Conservation (phyloP, 495 filamentous ascomycete genomes). For the Penicillium cosmopolitanum region DNA sequence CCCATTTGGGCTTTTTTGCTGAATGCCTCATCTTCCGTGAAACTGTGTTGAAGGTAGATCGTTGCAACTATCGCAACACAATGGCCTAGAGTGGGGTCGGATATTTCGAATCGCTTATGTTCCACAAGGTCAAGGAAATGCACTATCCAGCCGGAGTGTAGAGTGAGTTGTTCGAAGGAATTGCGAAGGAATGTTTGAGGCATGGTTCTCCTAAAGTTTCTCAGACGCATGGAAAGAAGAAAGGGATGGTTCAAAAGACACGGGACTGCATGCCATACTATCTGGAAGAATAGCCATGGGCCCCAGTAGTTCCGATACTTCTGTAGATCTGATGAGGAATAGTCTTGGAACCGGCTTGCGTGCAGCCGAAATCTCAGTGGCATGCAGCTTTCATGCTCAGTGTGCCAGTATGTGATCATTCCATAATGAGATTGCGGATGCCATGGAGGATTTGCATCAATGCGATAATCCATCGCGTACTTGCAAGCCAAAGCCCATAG, state of each 20-base stretch:
- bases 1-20: conserved; percentile 34
- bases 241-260: conserved; percentile 50
- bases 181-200: conserved; percentile 41
- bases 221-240: conserved; percentile 44
- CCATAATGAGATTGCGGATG: conserved; percentile 46
- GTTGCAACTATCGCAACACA: conserved; percentile 41
- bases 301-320: conserved; percentile 46
- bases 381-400: conserved; percentile 48
- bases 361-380: conserved; percentile 44
- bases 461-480: conserved; percentile 39
- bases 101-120: conserved; percentile 37
- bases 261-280: conserved; percentile 46
- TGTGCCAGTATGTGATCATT: conserved; percentile 44
- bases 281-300: conserved; percentile 49
- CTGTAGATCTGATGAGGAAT: conserved; percentile 35
- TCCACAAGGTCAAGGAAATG: conserved; percentile 38
- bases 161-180: conserved; percentile 40
- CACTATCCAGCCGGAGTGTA: conserved; percentile 37
- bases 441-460: conserved; percentile 43
- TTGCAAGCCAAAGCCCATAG: conserved; percentile 45
- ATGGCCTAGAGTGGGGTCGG: conserved; percentile 35
- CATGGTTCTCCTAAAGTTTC: conserved; percentile 44
- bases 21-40: conserved; percentile 38
- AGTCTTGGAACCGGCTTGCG: conserved; percentile 43
- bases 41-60: conserved; percentile 42